Base-by-base conservation (phyloP, 495 filamentous ascomycete species). In the Podospora pseudoanserina region DNA sequence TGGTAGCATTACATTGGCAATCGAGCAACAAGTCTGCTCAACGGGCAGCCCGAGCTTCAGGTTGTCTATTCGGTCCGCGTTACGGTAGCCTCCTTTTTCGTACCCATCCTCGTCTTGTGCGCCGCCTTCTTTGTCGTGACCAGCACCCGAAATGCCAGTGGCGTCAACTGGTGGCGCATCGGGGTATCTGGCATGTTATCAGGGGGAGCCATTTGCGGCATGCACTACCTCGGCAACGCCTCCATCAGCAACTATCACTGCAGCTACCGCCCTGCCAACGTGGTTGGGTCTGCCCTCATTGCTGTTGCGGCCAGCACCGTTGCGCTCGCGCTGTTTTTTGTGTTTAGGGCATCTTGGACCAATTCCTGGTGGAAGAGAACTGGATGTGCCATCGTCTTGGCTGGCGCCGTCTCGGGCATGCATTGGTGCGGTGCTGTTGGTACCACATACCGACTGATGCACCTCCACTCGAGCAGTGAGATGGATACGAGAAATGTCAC, bases 151-250 rank as follows among this genome's bases (percentile, higher is more conserved):
- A 81, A 82, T 30, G 84, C 84, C 67, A 85, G 85, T 54, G 80
- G 74, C 32, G 79, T 90, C 15, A 84, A 80, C 34, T 84, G 86
- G 75, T 70, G 84, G 74, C 86, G 88, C 13, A 84, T 91, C 18
- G 58, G 79, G n/a, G 68, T 84, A 0, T 89, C 88, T 28, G 92
- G 93, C 0, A 67, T 86, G 4, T 77, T 93, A 56, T 88, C 89
- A 0, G 93, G 93, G 6, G 78, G 86, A 3, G 86, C 91, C 20
- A 88, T 96, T 64, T 91, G 90, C 65, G 94, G 89, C 4, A 97
- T 97, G 94, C 92, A 97, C 75, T 97, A 96, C 71, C 79, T 96
- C 58, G 92, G 92, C 28, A 91, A 96, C 73, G 84, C 89, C 15
- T 91, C 93, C 44, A 93, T 95, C 70, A 79, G 82, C 16, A 95